Evolutionary conservation across 1,139 yeast species (phyloP), one percentile per base, ranked within the genome.

Genomic region (Yamadazyma blattariae): DNA sequence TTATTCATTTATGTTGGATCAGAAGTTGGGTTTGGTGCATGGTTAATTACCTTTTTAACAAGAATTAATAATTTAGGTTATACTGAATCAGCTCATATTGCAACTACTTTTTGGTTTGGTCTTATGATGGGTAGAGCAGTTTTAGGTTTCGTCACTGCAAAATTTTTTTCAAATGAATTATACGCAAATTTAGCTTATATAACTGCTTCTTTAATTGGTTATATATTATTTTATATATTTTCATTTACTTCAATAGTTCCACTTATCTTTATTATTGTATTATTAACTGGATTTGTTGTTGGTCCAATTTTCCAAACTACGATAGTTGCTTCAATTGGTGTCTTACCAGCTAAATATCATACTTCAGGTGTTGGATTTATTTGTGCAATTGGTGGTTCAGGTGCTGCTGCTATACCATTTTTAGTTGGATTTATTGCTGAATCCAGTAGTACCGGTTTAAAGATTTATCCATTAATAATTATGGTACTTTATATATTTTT

Each of bases 301-400:
- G 96, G 96, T 0, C 96, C 96, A 1, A 64, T 85, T 5, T 87
- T 82, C 58, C 92, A 95, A 1, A 80, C 92, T 8, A 77, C 85
- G 0, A 77, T 84, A 36, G 76, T 84, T 10, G 71, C 84, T 6
- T 69, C 88, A 5, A 59, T 84, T 34, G 77, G 79, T 33, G 63
- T 79, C 2, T 56, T 87, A 29, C 95, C 95, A 0, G 59, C 64
- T 18, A 69, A 70, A 32, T 60, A 71, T 37, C 88, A 85, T 40
- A 75, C 85, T 8, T 63, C 78, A 7, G 92, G 89, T 0, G 71
- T 87, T 6, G 94, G 95, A 1, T 69, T 85, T 35, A 77, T 83
- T 16, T 80, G 90, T 36, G 89, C 95, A 0, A 58, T 86, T 42
- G 94, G 94, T 5, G 89, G 90, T 3, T 73, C 74, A 4, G 79